Evolutionary conservation across 768 basidiomycete genomes (phyloP).

Genomic region (Termitomyces bulborhizus): DNA sequence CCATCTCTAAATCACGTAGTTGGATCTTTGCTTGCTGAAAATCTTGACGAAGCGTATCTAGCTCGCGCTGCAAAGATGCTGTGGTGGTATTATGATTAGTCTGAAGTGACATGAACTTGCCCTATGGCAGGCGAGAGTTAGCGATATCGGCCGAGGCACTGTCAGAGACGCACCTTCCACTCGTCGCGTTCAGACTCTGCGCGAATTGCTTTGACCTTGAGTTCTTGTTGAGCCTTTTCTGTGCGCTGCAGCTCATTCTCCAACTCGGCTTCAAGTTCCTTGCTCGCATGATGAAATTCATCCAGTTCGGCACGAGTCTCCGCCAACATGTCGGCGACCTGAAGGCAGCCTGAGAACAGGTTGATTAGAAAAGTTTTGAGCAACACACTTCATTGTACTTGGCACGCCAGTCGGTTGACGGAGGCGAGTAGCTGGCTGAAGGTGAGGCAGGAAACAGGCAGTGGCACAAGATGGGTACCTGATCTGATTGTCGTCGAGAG

Average conservation of each 20-base stretch:
- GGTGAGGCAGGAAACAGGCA: conserved; percentile 13
- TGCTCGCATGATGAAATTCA: conserved; percentile 82
- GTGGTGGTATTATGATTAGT: conserved; percentile 88
- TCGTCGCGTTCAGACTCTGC: conserved; percentile 78
- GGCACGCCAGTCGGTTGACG: conserved; percentile 64
- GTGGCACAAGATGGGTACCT: conserved; percentile 33
- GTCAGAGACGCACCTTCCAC: conserved; percentile 71
- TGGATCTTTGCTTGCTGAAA: conserved; percentile 66
- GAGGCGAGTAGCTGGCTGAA: conserved; percentile 43
- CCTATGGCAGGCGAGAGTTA: conserved; percentile 29
- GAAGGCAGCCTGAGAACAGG: conserved; percentile 1
- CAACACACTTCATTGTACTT: conserved; percentile 63
- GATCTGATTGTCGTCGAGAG: conserved; percentile 60
- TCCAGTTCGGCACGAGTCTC: conserved; percentile 83
- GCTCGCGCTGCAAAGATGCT: conserved; percentile 85
- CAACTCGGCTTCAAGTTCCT: conserved; percentile 89
- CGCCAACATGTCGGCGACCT: conserved; percentile 75
- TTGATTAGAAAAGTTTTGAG: neutral
- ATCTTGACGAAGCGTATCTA: conserved; percentile 75
- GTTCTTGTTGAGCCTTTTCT: conserved; percentile 78
- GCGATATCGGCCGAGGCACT: conserved; percentile 1
- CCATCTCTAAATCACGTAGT: conserved; percentile 89
- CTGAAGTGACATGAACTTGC: conserved; percentile 84
- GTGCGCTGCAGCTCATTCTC: conserved; percentile 87
- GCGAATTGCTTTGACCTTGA: conserved; percentile 63